These are phyloP conservation scores for Ogataea angusta DNA, from an alignment of 805 yeast genomes.

Conservation along the genomic window DNA sequence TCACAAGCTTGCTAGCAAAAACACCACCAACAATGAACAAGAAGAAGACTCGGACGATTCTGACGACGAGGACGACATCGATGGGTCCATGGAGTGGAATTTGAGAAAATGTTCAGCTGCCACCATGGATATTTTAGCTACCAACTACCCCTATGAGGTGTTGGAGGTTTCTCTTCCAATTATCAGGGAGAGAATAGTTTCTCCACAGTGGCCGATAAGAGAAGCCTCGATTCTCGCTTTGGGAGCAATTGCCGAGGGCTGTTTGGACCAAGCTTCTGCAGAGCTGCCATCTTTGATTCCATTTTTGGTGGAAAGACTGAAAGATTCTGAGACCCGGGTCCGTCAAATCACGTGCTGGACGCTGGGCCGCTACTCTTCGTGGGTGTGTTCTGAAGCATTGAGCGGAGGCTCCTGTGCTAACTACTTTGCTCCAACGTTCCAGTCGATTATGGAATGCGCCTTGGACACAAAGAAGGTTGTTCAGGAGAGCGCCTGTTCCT, in stretches of 20 bases:
- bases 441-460: constrained; percentile 70
- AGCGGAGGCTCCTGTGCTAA: constrained; percentile 59
- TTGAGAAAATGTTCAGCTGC: constrained; percentile 93
- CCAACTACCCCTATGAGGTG: constrained; percentile 63
- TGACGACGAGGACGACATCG: constrained; percentile 67
- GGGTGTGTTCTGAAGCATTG: constrained; percentile 74
- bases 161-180: constrained; percentile 68
- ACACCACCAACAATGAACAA: constrained; percentile 13
- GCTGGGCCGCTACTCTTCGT: constrained; percentile 73
- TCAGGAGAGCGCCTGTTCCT: constrained; percentile 92
- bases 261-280: constrained; percentile 63
- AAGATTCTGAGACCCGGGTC: constrained; percentile 76
- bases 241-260: constrained; percentile 93
- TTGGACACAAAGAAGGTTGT: constrained; percentile 85
- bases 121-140: constrained; percentile 77
- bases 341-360: constrained; percentile 97
- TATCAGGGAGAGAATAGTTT: constrained; percentile 64
- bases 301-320: constrained; percentile 73
- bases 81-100: constrained; percentile 77
- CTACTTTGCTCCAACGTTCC: constrained; percentile 73
- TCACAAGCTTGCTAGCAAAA: constrained; percentile 25
- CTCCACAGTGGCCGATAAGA: constrained; percentile 80
- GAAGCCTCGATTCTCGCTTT: constrained; percentile 93
- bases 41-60: constrained; percentile 49
- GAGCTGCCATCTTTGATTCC: constrained; percentile 82